Base-by-base conservation (phyloP, 139 green algal genomes). In the Asterochloris erici region DNA sequence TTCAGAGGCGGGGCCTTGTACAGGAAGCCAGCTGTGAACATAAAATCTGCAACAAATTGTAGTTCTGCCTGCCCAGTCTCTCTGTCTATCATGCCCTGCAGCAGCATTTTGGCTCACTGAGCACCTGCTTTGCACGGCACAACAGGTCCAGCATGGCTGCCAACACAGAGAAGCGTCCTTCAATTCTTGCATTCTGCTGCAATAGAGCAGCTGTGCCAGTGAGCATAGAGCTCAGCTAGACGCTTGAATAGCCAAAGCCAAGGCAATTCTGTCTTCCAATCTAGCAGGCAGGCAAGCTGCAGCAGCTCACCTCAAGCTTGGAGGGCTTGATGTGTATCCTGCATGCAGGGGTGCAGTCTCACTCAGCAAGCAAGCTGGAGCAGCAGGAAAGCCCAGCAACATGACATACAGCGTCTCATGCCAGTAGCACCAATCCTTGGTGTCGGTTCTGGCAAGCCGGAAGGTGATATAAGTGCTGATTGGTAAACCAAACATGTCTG, bases 11-110 rank as follows among this genome's bases (percentile, higher is more conserved):
- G 63, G 26, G 84, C 85, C 63, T 64, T 77, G 79, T 93, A 93
- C 21, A 93, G 69, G 11, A 47, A 62, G 15, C 85, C 86, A 0
- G 85, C 89, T n/a, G 87, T 90, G 81, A 97, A 97, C 29, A 91
- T 66, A 73, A 95, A 95, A 9, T 84, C 62, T 0, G 91, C 91
- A 19, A 88, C 79, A 74, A 97, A 97, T 21, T 94, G 78, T 1
- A 97, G 86, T 73, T 95, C 84, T 17, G 90, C 81, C 63, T 87
- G 73, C 6, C 94, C 94, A 16, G 90, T 96, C 11, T 26, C 13
- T 10, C 69, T 78, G 70, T 97, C 89, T 14, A 97, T 74, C 4
- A 79, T 84, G 16, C 94, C 94, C 91, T 96, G 83, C 79, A 94
- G 61, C 19, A 62, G 47, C 73, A 14, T 24, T 47, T 16, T 23